Conservation (phyloP, 495 filamentous ascomycete species). For the Venustampulla echinocandica region DNA sequence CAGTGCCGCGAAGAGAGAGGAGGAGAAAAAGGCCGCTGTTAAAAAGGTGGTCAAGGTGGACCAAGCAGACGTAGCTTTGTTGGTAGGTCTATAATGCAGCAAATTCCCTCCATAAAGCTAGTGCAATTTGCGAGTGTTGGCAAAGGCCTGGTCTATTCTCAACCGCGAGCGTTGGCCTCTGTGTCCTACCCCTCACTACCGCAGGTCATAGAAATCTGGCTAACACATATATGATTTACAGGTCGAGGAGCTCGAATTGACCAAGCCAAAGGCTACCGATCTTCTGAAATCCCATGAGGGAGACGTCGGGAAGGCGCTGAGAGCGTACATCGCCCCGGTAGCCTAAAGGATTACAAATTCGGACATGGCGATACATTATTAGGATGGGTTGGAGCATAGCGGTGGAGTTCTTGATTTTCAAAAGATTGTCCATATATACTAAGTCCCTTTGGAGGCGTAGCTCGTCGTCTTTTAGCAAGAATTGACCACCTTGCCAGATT, state of each 20-base stretch:
- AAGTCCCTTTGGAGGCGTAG: not conserved
- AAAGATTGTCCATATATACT: slow-evolving; percentile 1
- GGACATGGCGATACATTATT: not conserved
- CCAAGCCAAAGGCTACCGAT: slow-evolving; percentile 75
- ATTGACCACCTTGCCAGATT: too few species aligned
- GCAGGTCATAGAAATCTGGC: slow-evolving; percentile 1
- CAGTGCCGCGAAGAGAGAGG: slow-evolving; percentile 24
- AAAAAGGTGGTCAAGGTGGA: slow-evolving; percentile 57
- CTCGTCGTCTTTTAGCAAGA: too few species aligned
- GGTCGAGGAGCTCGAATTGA: slow-evolving; percentile 72
- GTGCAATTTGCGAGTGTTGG: too few species aligned
- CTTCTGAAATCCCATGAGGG: slow-evolving; percentile 73
- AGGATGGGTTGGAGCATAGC: not conserved
- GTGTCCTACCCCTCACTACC: not conserved
- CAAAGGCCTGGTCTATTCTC: too few species aligned
- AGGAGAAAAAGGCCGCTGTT: slow-evolving; percentile 37
- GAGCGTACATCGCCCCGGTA: slow-evolving; percentile 35
- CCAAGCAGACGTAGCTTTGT: slow-evolving; percentile 52
- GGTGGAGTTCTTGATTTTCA: not conserved
- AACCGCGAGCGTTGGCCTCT: too few species aligned
- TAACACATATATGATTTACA: slow-evolving; percentile 27
- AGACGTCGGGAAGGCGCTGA: slow-evolving; percentile 62
- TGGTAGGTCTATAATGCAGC: slow-evolving; percentile 39
- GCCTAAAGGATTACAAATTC: slow-evolving; percentile 5
- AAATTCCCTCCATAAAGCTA: not conserved